Percentiles rank a stretch among this genome's conserved stretches.
These are phyloP conservation scores for Gleditsia sinensis DNA, from an alignment of 306 rosid species.

Conservation along the genomic window DNA sequence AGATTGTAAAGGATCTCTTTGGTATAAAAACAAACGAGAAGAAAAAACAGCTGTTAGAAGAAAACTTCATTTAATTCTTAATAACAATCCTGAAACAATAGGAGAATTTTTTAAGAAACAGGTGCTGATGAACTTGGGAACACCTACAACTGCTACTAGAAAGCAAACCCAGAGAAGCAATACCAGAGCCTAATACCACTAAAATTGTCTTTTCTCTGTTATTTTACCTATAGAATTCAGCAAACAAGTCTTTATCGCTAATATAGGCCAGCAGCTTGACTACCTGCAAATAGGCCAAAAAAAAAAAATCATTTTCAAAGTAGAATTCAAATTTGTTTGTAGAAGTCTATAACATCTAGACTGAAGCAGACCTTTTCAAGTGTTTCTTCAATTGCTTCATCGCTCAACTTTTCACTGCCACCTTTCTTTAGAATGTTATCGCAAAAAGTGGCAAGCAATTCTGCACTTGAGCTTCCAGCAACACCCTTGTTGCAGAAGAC, in stretches of 20 bases:
- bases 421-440: slow-evolving; percentile 96
- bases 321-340: not conserved
- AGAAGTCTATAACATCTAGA: slow-evolving; percentile 26
- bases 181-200: not conserved
- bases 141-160: not conserved
- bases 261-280: slow-evolving; percentile 27
- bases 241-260: slow-evolving; percentile 28
- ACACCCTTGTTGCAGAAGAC: slow-evolving; percentile 87
- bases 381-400: slow-evolving; percentile 94
- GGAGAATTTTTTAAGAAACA: not conserved
- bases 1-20: not conserved
- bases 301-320: slow-evolving; percentile 10
- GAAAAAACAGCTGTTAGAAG: not conserved
- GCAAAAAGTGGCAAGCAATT: slow-evolving; percentile 90
- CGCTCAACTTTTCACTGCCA: slow-evolving; percentile 91
- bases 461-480: slow-evolving; percentile 92
- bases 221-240: slow-evolving; percentile 71
- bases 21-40: not conserved
- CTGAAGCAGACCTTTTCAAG: slow-evolving; percentile 74
- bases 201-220: slow-evolving; percentile 8
- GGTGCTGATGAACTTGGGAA: not conserved
- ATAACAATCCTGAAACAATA: not conserved
- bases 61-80: slow-evolving; percentile 2
- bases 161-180: not conserved
- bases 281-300: not conserved